Base-by-base conservation (phyloP, 163 green algal genomes). In the Chlamydomonas reinhardtii region DNA sequence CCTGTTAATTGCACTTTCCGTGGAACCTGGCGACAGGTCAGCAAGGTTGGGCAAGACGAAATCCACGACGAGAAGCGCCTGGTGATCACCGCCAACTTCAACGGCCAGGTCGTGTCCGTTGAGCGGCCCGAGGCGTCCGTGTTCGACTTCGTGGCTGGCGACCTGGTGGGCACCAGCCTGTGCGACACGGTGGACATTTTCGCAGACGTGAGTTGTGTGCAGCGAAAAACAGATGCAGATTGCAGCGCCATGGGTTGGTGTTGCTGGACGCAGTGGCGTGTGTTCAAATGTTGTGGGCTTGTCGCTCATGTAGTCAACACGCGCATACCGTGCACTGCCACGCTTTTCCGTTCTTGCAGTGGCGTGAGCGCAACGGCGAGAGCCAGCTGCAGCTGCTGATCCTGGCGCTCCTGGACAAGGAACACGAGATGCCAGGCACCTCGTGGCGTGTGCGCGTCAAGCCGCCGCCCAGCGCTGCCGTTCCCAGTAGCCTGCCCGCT, bases 361-460 rank as follows among this genome's bases (percentile, higher is more conserved):
- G 76, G 76, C 76, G 76, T 5, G 64, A 84, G 37, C 76, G 39
- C 27, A 77, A 29, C 22, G 82, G 72, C 19, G 73, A 80, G 11
- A n/a, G n/a, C 12, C 56, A 82, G 27, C 39, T 88, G 82, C 82
- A 88, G 82, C 73, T 88, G 39, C 64, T 88, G 31, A 68, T 88
- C 39, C 39, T 82, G 62, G 82, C 82, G 39, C 73, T 88, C 31
- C 73, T 88, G 73, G 82, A 88, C 61, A 81, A 88, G 72, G 74
- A 81, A 24, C 56, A 64, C 16, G 71, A 81, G 59, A 74, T 74
- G 72, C 82, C 82, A 12, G 19, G 79, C 52, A 77, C 69, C 17
- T 85, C 79, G 19, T 85, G 79, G 79, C 68, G 79, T 5, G 79
- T 85, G 29, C 68, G 35, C 14, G 79, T 85, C 0, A 48, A 85